Conservation (phyloP, 2,329 filamentous ascomycete species). For the Xylaria sp. region DNA sequence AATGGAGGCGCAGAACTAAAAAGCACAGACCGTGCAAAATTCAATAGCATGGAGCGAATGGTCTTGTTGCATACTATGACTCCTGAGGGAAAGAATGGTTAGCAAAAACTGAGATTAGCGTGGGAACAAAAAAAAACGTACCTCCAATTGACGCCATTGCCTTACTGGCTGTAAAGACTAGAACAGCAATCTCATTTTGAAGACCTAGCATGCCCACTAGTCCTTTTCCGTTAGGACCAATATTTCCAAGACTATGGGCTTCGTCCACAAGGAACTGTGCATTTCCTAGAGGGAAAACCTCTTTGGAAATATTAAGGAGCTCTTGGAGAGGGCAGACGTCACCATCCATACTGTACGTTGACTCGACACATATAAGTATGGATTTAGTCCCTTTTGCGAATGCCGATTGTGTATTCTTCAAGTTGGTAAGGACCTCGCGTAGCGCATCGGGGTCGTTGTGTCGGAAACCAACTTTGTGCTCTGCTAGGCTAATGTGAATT, state of each 20-base stretch:
- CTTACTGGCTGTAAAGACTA: constrained; percentile 60
- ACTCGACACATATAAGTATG: constrained; percentile 50
- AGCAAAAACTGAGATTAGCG: too few relatives aligned
- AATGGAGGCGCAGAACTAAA: constrained; percentile 50
- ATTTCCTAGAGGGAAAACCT: constrained; percentile 43
- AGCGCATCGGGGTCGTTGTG: constrained; percentile 51
- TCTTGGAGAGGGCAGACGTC: constrained; percentile 49
- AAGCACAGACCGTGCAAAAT: constrained; percentile 45
- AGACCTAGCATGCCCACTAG: constrained; percentile 56
- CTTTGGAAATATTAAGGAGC: constrained; percentile 44
- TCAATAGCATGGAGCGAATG: constrained; percentile 4
- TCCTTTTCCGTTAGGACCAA: constrained; percentile 55
- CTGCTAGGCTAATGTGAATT: constrained; percentile 61
- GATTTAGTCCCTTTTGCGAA: constrained; percentile 38
- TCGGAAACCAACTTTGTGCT: constrained; percentile 48
- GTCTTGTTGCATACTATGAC: not conserved
- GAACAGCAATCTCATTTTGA: constrained; percentile 54
- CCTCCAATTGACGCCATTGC: constrained; percentile 50
- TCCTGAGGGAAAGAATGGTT: not conserved
- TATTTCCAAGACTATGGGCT: constrained; percentile 57
- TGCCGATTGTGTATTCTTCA: constrained; percentile 39
- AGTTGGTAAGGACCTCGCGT: constrained; percentile 41
- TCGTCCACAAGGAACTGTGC: constrained; percentile 62
- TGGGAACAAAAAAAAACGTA: constrained; percentile 28
- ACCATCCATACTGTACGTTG: constrained; percentile 55